phyloP scores from a whole-genome alignment of 2,329 filamentous ascomycete species.

The Arthrinium phaeospermum region DNA sequence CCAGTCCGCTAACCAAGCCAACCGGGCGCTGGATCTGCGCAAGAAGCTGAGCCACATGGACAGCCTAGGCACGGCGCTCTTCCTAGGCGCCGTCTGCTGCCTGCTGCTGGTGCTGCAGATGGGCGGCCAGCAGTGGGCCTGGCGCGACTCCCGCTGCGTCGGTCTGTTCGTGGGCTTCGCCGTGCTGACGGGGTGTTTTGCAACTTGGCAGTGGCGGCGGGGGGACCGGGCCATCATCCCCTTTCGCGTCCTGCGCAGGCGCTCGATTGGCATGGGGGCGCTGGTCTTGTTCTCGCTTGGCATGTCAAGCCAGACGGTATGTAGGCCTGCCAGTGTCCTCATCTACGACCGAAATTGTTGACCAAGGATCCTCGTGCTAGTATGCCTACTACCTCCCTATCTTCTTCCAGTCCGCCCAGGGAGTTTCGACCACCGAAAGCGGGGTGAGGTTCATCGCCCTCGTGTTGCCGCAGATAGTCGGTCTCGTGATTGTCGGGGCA shows the following conservation, averaged over 20 bases:
- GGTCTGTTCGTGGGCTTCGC: slow-evolving; percentile 57
- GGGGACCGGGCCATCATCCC: slow-evolving; percentile 56
- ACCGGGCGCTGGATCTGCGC: slow-evolving; percentile 39
- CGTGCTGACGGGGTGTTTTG: slow-evolving; percentile 52
- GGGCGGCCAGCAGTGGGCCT: slow-evolving; percentile 56
- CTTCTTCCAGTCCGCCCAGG: slow-evolving; percentile 58
- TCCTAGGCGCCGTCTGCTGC: slow-evolving; percentile 58
- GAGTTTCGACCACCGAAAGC: slow-evolving; percentile 55
- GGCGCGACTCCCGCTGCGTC: slow-evolving; percentile 54
- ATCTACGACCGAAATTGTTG: too few relatives aligned
- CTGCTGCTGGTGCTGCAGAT: slow-evolving; percentile 62
- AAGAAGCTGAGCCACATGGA: slow-evolving; percentile 53
- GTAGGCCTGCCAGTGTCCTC: too few relatives aligned
- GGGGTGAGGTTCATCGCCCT: slow-evolving; percentile 61
- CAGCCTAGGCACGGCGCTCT: slow-evolving; percentile 51
- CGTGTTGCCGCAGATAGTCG: slow-evolving; percentile 54
- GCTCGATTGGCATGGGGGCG: slow-evolving; percentile 43
- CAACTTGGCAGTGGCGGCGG: slow-evolving; percentile 50
- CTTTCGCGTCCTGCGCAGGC: slow-evolving; percentile 53
- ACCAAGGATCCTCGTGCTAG: slow-evolving; percentile 17
- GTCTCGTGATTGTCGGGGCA: slow-evolving; percentile 50
- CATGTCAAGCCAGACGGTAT: slow-evolving; percentile 51
- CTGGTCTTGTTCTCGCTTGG: slow-evolving; percentile 52
- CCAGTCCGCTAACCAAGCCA: slow-evolving; percentile 37
- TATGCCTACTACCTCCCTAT: slow-evolving; percentile 18